phyloP scores from a whole-genome alignment of 441 rosid genomes.

The Euphorbia schlechtendalii region DNA sequence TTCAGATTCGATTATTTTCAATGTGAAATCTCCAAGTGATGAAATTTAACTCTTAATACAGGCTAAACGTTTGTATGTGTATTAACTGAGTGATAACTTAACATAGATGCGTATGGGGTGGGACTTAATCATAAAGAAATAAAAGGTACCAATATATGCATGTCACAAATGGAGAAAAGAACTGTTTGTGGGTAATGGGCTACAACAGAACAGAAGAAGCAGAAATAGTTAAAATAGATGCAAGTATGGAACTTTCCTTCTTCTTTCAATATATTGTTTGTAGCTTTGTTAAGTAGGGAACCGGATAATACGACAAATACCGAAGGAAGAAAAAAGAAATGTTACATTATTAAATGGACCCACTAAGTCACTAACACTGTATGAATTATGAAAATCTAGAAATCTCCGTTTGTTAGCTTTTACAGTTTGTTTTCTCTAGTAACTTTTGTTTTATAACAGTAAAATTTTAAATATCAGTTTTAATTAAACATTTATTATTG shows the following conservation, averaged over 20 bases:
- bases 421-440: neutral
- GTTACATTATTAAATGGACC: constrained; percentile 1
- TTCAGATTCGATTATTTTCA: no score
- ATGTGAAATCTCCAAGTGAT: no score
- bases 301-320: constrained; percentile 10
- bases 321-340: neutral
- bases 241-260: constrained; percentile 12
- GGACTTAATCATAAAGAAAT: constrained; percentile 18
- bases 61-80: no score
- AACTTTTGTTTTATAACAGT: constrained; percentile 13
- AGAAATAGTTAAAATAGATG: constrained; percentile 13
- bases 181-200: constrained; percentile 16
- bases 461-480: constrained; percentile 48
- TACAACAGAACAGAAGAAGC: constrained; percentile 1
- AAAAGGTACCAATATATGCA: constrained; percentile 16
- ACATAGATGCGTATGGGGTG: constrained; percentile 13
- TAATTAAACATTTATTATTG: no score
- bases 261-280: constrained; percentile 13
- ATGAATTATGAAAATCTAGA: constrained; percentile 30
- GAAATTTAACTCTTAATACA: no score
- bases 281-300: constrained; percentile 6
- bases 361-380: no score
- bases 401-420: neutral
- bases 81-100: no score
- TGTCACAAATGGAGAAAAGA: constrained; percentile 25